Evolutionary conservation across 2,329 filamentous ascomycete species (phyloP), one percentile per base, ranked within the genome.

Genomic region (Rachicladosporium sp.): DNA sequence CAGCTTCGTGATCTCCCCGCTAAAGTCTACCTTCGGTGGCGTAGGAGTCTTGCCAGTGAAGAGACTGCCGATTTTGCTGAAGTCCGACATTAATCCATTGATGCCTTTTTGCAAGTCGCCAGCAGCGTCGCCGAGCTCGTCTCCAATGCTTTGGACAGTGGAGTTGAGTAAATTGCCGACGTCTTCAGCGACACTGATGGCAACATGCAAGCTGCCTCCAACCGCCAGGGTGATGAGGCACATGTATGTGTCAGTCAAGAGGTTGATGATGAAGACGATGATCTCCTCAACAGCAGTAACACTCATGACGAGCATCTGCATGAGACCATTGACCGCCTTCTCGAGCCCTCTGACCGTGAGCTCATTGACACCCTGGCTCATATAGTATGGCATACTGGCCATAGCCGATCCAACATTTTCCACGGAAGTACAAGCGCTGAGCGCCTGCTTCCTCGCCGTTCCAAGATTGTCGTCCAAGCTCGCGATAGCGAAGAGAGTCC

Each of bases 341-440:
- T 88, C 84, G 49, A 96, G 80, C 41, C 84, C 80, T 35, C 72
- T 72, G 27, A 86, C 84, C 6, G 85, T 82, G 50, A 96, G 66
- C 43, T 85, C 75, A 63, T 98, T 98, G 57, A 95, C 80, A 40
- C 91, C 91, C 37, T 74, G 69, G 2, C 88, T 83, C 58, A 96
- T 79, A 64, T 94, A 96, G 62, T 95, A 82, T 42, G 91, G 91
- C 87, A 96, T 94, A 30, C 91, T 96, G 31, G 89, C 91, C 85
- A 98, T 89, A 44, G 86, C 75, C 58, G 87, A 95, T 46, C 89
- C 91, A 50, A 93, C 76, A 50, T 85, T 85, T 66, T 98, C 89
- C 35, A 96, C 89, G 59, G 83, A 82, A 42, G 80, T 86, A 62
- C 91, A 98, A 47, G 89, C 87, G 38, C 84, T 81, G 38, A 94